Conservation (phyloP, 306 rosid genomes). For the Fragaria nilgerrensis region DNA sequence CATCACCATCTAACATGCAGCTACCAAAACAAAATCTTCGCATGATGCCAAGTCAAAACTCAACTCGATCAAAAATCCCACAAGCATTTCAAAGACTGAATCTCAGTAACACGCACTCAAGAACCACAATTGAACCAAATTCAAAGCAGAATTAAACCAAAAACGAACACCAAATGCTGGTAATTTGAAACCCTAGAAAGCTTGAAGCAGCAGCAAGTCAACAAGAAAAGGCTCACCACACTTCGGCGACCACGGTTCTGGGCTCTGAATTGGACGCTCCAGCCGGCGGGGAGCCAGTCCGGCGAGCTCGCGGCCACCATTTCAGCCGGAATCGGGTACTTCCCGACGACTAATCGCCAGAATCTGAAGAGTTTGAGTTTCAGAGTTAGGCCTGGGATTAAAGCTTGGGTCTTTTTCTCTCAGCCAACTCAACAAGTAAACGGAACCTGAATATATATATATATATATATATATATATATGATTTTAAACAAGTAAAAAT, state of each 20-base stretch:
- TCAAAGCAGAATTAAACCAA: background rate
- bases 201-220: background rate
- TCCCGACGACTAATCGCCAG: constrained; percentile 3
- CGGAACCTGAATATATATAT: background rate
- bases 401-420: background rate
- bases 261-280: constrained; percentile 36
- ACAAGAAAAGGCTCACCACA: constrained; percentile 28
- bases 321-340: background rate
- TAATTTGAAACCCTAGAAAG: constrained; percentile 14
- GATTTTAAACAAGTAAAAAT: background rate
- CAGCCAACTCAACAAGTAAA: background rate
- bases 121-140: background rate
- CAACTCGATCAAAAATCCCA: background rate
- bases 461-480: too few species aligned
- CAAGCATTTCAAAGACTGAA: background rate
- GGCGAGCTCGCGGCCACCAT: constrained; percentile 37
- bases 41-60: background rate
- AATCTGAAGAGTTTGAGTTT: constrained; percentile 4
- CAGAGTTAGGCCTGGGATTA: background rate
- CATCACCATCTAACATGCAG: constrained; percentile 1
- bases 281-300: constrained; percentile 52
- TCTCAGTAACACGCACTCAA: background rate
- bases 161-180: background rate
- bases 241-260: constrained; percentile 42
- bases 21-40: background rate